Percentiles rank a stretch among this genome's conserved stretches.
Evolutionary conservation across 1,284 basidiomycete genomes (phyloP).

Genomic region (Jaminaea rosea): DNA sequence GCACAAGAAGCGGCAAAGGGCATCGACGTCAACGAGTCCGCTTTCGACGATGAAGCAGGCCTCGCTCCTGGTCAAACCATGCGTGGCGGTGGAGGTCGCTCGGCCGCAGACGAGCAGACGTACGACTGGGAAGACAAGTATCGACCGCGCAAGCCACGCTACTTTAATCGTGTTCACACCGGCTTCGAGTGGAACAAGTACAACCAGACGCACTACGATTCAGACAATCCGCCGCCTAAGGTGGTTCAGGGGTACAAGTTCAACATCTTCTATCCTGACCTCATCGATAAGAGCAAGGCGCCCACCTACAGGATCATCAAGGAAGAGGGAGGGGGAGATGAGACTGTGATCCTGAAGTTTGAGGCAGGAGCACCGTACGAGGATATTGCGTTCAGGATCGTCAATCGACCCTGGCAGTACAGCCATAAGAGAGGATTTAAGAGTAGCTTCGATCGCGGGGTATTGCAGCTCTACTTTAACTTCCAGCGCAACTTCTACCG

Average conservation of each 20-base stretch:
- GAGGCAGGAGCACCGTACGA: slow-evolving; percentile 96
- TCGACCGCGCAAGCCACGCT: slow-evolving; percentile 91
- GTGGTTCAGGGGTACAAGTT: slow-evolving; percentile 76
- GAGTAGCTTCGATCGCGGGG: slow-evolving; percentile 55
- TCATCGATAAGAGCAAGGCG: slow-evolving; percentile 91
- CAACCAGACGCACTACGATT: slow-evolving; percentile 46
- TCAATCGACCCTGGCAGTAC: slow-evolving; percentile 96
- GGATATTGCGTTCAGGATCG: slow-evolving; percentile 95
- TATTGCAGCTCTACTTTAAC: slow-evolving; percentile 43
- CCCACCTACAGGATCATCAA: slow-evolving; percentile 75
- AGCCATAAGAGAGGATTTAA: slow-evolving; percentile 69
- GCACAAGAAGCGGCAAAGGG: slow-evolving; percentile 55
- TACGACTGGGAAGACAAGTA: slow-evolving; percentile 99
- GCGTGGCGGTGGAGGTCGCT: no score
- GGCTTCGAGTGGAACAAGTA: slow-evolving; percentile 99
- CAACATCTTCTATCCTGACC: slow-evolving; percentile 89
- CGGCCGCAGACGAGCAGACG: slow-evolving; percentile 48
- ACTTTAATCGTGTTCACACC: slow-evolving; percentile 99
- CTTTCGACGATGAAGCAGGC: not conserved
- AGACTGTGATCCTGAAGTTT: slow-evolving; percentile 87
- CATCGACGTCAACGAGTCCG: slow-evolving; percentile 15
- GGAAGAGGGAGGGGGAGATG: slow-evolving; percentile 74
- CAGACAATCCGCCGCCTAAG: slow-evolving; percentile 45
- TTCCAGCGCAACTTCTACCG: slow-evolving; percentile 43
- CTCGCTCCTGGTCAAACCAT: no score